Evolutionary conservation across 2,329 filamentous ascomycete species (phyloP).

Genomic region (Chrysosporium keratinophilum): DNA sequence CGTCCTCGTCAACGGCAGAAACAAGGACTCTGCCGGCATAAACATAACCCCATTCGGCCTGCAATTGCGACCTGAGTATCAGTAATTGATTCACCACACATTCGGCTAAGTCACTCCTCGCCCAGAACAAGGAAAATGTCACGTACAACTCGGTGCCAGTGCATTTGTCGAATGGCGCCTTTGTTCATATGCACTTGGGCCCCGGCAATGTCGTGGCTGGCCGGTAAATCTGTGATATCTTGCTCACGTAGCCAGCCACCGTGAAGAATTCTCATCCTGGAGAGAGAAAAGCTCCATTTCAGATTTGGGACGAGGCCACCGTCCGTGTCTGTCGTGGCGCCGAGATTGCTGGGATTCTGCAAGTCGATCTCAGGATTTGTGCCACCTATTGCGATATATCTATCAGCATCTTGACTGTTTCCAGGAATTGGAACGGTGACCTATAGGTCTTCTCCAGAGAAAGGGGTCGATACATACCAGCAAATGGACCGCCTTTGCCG

Average conservation of each 20-base stretch:
- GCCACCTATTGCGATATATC: slow-evolving; percentile 40
- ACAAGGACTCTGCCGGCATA: slow-evolving; percentile 49
- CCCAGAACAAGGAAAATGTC: neutral
- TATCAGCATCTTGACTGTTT: neutral
- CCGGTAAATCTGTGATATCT: slow-evolving; percentile 55
- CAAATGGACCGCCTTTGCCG: slow-evolving; percentile 49
- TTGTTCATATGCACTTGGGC: slow-evolving; percentile 60
- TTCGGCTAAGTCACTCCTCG: neutral
- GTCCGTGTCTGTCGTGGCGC: slow-evolving; percentile 49
- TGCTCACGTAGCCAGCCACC: slow-evolving; percentile 59
- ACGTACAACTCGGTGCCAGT: slow-evolving; percentile 57
- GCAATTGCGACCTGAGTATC: neutral
- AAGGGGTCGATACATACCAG: slow-evolving; percentile 37
- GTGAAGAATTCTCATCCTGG: slow-evolving; percentile 50
- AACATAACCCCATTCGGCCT: slow-evolving; percentile 59
- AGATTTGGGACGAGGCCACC: slow-evolving; percentile 55
- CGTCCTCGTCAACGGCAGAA: slow-evolving; percentile 53
- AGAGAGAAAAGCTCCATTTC: slow-evolving; percentile 61
- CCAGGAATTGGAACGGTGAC: neutral
- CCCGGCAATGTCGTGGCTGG: slow-evolving; percentile 55
- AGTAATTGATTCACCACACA: slow-evolving; percentile 4
- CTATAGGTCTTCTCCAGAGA: neutral
- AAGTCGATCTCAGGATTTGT: slow-evolving; percentile 53
- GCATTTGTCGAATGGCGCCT: slow-evolving; percentile 54
- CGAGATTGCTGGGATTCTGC: slow-evolving; percentile 55